A percentile compares a stretch with the other conserved stretches of the same genome.
These are phyloP conservation scores for Vitis rotundifolia DNA, from an alignment of 164 flowering plant genomes.

Conservation along the genomic window DNA sequence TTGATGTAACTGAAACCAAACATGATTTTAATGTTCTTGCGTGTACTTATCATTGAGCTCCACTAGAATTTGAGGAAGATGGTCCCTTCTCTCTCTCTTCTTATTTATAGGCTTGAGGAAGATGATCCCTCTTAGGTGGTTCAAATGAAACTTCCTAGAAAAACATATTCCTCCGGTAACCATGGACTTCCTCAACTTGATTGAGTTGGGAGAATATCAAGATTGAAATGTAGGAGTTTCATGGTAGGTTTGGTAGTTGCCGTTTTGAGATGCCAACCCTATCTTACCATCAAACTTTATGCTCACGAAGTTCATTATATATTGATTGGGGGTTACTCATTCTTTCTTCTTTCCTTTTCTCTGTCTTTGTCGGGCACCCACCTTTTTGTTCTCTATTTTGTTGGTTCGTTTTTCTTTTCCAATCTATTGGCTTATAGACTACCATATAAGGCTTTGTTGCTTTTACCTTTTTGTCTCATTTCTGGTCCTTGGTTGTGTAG, in stretches of 20 bases:
- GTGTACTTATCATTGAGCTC: not conserved
- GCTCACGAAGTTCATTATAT: not conserved
- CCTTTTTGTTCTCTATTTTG: not conserved
- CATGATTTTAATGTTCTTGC: not conserved
- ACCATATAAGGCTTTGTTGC: too few relatives aligned
- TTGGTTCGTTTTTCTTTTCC: not conserved
- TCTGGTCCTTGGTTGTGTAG: too few relatives aligned
- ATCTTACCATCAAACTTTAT: not conserved
- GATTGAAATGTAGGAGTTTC: not conserved
- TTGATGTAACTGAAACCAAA: not conserved
- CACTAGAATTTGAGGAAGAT: not conserved
- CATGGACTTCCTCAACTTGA: not conserved
- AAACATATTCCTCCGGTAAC: not conserved
- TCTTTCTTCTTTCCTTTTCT: not conserved
- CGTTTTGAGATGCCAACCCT: not conserved
- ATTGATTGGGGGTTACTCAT: not conserved
- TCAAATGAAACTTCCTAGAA: not conserved
- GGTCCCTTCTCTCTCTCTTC: too few relatives aligned
- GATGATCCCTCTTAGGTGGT: not conserved
- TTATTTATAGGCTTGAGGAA: too few relatives aligned
- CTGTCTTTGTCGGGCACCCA: not conserved
- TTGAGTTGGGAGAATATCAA: conserved; percentile 1
- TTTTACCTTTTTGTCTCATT: too few relatives aligned
- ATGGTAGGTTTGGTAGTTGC: not conserved
- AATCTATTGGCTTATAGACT: too few relatives aligned